These are phyloP conservation scores for Ensete glaucum DNA, from an alignment of 176 grass and related monocot species.

Conservation along the genomic window DNA sequence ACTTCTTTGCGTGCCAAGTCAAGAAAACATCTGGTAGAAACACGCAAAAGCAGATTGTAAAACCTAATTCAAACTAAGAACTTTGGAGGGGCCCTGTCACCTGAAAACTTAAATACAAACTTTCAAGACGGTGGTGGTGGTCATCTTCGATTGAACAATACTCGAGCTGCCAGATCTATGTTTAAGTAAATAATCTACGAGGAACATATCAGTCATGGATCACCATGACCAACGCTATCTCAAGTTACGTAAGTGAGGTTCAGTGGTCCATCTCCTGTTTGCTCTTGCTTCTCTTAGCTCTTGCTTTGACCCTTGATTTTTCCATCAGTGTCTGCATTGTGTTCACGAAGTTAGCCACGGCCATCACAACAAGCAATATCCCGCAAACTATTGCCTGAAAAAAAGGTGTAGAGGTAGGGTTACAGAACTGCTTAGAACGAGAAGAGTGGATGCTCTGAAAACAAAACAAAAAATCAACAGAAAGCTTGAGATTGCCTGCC, in stretches of 20 bases:
- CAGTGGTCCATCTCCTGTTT: not conserved
- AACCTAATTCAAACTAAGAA: no score
- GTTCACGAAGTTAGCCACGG: conserved; percentile 19
- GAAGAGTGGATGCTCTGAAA: not conserved
- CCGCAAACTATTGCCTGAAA: conserved; percentile 19
- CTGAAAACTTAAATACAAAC: no score
- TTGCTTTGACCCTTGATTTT: conserved; percentile 22
- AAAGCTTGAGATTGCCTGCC: conserved; percentile 12
- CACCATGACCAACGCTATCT: not conserved
- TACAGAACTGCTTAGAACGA: not conserved
- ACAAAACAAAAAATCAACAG: not conserved
- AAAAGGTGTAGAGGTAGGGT: not conserved
- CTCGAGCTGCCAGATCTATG: no score
- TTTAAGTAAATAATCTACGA: no score
- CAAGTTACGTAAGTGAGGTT: not conserved
- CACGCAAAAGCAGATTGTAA: no score
- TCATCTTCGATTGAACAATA: no score
- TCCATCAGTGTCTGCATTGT: conserved; percentile 18
- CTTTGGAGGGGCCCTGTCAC: no score
- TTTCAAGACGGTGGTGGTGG: no score
- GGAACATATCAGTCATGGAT: no score
- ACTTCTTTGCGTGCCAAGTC: no score
- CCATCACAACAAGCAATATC: conserved; percentile 16
- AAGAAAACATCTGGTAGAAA: no score
- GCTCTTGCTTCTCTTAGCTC: conserved; percentile 1